phyloP scores from a whole-genome alignment of 2,329 filamentous ascomycete genomes.

The Aureobasidium sp. region DNA sequence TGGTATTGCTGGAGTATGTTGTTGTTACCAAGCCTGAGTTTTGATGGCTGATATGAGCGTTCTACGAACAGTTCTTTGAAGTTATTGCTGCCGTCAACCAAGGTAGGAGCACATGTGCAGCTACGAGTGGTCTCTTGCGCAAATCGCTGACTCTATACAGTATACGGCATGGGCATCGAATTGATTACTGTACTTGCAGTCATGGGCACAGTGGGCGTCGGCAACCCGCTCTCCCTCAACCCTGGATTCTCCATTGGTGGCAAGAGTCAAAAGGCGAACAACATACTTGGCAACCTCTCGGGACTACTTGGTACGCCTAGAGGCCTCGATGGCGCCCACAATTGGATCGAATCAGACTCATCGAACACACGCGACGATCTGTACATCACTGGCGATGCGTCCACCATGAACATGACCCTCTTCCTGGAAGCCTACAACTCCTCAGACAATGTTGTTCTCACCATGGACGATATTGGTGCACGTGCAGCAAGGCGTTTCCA shows the following conservation, averaged over 20 bases:
- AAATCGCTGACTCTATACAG: constrained; percentile 4
- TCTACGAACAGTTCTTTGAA: neutral
- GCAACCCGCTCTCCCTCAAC: constrained; percentile 33
- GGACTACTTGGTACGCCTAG: constrained; percentile 20
- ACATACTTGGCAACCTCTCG: constrained; percentile 28
- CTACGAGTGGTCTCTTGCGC: too few relatives aligned
- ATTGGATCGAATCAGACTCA: constrained; percentile 46
- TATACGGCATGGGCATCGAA: constrained; percentile 23
- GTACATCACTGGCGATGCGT: constrained; percentile 39
- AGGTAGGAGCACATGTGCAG: neutral
- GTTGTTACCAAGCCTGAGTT: too few relatives aligned
- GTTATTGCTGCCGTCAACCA: neutral
- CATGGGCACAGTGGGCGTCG: constrained; percentile 24
- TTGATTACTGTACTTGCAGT: constrained; percentile 22
- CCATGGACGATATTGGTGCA: constrained; percentile 23
- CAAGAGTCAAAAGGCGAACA: constrained; percentile 21
- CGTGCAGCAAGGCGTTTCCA: constrained; percentile 20
- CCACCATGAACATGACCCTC: constrained; percentile 43
- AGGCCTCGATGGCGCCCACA: constrained; percentile 42
- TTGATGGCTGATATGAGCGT: neutral
- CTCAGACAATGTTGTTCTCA: constrained; percentile 17
- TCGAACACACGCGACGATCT: constrained; percentile 46
- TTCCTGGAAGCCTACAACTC: constrained; percentile 39
- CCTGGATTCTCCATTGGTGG: constrained; percentile 23
- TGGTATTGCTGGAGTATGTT: constrained; percentile 11